A percentile compares a stretch with the other conserved stretches of the same genome.
These are phyloP conservation scores for Sporodiniella umbellata DNA, from an alignment of 371 early-diverging fungal genomes.

Conservation along the genomic window DNA sequence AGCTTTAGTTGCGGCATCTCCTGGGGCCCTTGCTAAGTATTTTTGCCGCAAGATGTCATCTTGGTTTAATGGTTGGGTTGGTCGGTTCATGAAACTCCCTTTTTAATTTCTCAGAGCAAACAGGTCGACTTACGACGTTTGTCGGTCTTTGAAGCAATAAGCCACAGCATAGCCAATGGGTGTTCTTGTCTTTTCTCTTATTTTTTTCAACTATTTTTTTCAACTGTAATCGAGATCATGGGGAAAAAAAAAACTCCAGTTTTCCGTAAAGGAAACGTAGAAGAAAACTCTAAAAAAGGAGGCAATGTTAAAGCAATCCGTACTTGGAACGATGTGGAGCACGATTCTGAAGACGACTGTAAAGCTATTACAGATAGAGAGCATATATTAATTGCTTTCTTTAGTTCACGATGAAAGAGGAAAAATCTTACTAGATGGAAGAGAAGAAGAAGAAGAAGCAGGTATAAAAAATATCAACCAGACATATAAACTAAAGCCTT, in stretches of 20 bases:
- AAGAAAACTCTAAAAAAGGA: conserved; percentile 2
- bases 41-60: conserved; percentile 31
- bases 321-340: conserved; percentile 78
- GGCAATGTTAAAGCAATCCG: conserved; percentile 57
- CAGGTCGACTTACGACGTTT: not conserved
- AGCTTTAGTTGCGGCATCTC: conserved; percentile 46
- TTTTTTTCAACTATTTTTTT: not conserved
- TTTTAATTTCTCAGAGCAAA: no score
- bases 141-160: not conserved
- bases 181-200: no score
- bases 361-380: conserved; percentile 15
- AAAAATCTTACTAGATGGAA: conserved; percentile 56
- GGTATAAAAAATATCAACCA: conserved; percentile 1
- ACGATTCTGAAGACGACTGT: conserved; percentile 83
- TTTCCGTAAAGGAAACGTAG: conserved; percentile 23
- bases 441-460: conserved; percentile 34
- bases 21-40: conserved; percentile 43
- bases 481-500: no score
- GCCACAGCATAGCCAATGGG: no score
- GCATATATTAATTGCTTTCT: not conserved
- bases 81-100: not conserved
- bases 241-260: conserved; percentile 45
- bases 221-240: conserved; percentile 17
- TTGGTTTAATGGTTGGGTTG: conserved; percentile 27
- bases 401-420: conserved; percentile 55